Evolutionary conservation across 1,139 yeast species (phyloP).

Genomic region (Pichia sp.): DNA sequence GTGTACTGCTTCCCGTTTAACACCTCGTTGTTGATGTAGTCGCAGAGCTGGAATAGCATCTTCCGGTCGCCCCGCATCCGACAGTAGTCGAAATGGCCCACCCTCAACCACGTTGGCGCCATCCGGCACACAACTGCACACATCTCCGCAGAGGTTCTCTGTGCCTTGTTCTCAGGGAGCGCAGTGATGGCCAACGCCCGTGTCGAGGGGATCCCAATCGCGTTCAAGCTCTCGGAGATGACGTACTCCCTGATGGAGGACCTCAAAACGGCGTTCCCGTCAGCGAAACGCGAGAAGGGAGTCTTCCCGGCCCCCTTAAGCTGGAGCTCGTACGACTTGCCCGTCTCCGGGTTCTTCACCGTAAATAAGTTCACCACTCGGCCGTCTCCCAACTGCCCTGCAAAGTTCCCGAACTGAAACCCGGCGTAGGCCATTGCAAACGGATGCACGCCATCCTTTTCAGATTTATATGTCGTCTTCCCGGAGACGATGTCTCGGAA

Average conservation of each 20-base stretch:
- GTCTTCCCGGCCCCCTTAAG: slow-evolving; percentile 90
- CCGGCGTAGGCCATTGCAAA: slow-evolving; percentile 94
- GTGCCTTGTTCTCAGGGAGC: slow-evolving; percentile 74
- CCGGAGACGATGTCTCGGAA: slow-evolving; percentile 65
- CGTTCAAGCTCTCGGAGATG: slow-evolving; percentile 75
- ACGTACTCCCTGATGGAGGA: slow-evolving; percentile 86
- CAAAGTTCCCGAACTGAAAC: slow-evolving; percentile 93
- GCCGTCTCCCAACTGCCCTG: slow-evolving; percentile 97
- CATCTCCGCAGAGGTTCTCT: slow-evolving; percentile 64
- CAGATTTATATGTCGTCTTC: slow-evolving; percentile 25
- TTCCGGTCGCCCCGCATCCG: slow-evolving; percentile 67
- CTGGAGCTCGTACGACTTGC: slow-evolving; percentile 59
- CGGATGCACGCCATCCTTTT: slow-evolving; percentile 44
- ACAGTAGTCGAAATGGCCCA: slow-evolving; percentile 87
- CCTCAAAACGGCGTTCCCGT: slow-evolving; percentile 88
- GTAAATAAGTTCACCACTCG: slow-evolving; percentile 82
- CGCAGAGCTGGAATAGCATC: slow-evolving; percentile 60
- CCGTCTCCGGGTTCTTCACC: slow-evolving; percentile 39
- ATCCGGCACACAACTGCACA: slow-evolving; percentile 85
- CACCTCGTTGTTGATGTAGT: slow-evolving; percentile 68
- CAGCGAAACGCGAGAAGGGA: slow-evolving; percentile 91
- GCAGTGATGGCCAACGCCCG: slow-evolving; percentile 72
- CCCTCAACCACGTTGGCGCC: slow-evolving; percentile 81
- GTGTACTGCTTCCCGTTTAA: slow-evolving; percentile 40
- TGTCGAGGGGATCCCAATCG: slow-evolving; percentile 83